phyloP scores from a whole-genome alignment of 192 early-diverging fungal species.

The Gamsiella multidivaricata region DNA sequence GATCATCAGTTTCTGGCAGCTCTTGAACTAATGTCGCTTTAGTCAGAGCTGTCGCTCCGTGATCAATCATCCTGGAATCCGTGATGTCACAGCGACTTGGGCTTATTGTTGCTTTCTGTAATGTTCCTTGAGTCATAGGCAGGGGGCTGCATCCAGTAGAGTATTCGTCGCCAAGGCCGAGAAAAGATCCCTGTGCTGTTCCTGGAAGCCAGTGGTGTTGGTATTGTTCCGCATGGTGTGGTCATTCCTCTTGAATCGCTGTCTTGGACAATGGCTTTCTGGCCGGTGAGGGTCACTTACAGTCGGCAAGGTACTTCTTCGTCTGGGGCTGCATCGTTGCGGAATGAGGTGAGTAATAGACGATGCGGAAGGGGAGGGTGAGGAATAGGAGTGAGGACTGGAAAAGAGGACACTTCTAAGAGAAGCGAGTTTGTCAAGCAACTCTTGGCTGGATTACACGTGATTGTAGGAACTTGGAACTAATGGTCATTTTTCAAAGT shows the following conservation, averaged over 20 bases:
- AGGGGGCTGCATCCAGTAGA: no score
- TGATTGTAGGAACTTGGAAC: no score
- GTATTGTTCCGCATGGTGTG: no score
- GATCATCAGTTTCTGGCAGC: background rate
- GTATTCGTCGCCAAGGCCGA: no score
- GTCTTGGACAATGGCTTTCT: background rate
- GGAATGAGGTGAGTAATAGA: background rate
- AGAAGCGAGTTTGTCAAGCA: no score
- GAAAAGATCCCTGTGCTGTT: no score
- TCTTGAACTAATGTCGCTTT: background rate
- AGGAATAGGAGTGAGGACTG: background rate
- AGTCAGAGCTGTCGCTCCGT: background rate
- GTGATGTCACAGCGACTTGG: no score
- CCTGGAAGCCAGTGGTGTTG: no score
- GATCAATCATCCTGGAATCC: background rate
- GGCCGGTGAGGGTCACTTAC: conserved; percentile 26
- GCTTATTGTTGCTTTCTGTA: no score
- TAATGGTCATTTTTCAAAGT: no score
- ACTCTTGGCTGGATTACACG: no score
- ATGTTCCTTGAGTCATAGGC: no score
- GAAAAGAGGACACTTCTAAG: background rate
- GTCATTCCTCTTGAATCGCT: background rate
- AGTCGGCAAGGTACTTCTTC: conserved; percentile 54
- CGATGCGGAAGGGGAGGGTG: background rate
- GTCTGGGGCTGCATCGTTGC: conserved; percentile 46